These are phyloP conservation scores for Talaromyces stipitatus DNA, from an alignment of 495 filamentous ascomycete genomes.

Conservation along the genomic window DNA sequence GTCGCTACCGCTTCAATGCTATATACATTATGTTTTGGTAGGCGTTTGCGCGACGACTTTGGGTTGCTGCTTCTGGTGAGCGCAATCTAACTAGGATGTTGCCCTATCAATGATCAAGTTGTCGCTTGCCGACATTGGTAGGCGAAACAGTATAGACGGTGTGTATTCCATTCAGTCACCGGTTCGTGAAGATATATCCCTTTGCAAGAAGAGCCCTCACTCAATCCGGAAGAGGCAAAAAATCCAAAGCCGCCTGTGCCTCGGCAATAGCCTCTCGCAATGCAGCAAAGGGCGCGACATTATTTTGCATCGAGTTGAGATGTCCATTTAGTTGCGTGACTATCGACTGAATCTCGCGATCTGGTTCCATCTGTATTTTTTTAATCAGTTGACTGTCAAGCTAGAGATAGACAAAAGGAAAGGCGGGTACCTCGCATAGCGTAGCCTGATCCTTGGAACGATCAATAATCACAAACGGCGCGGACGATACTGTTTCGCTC, in stretches of 20 bases:
- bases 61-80: no score
- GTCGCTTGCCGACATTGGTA: neutral
- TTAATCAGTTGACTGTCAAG: slow-evolving; percentile 2
- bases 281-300: slow-evolving; percentile 42
- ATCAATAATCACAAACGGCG: slow-evolving; percentile 21
- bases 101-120: neutral
- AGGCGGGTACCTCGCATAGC: slow-evolving; percentile 26
- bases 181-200: no score
- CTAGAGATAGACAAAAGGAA: slow-evolving; percentile 1
- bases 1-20: no score
- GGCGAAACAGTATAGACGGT: no score
- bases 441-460: slow-evolving; percentile 14
- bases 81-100: neutral
- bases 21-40: no score
- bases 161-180: neutral
- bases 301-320: slow-evolving; percentile 49
- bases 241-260: slow-evolving; percentile 43
- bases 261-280: slow-evolving; percentile 43
- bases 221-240: slow-evolving; percentile 32
- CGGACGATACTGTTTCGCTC: slow-evolving; percentile 6
- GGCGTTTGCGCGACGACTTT: no score
- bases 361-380: slow-evolving; percentile 25
- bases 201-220: neutral
- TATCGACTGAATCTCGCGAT: slow-evolving; percentile 26
- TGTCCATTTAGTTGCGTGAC: slow-evolving; percentile 45